phyloP scores from a whole-genome alignment of 768 basidiomycete genomes.

The Ephemerocybe angulata region DNA sequence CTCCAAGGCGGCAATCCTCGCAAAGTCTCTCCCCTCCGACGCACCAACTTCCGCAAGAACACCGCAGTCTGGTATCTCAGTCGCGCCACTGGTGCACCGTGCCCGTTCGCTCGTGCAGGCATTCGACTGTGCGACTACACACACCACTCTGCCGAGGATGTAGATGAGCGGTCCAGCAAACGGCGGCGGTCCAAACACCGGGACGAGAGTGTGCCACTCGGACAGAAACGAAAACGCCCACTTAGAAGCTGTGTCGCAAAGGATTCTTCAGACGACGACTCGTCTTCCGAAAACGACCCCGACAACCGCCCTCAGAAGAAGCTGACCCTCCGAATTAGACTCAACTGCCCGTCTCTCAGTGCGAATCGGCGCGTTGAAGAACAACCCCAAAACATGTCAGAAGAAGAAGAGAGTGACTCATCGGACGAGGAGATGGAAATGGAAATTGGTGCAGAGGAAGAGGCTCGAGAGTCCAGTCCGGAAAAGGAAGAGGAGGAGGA shows the following conservation, averaged over 20 bases:
- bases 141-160: conserved; percentile 41
- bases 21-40: conserved; percentile 36
- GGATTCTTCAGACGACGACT: conserved; percentile 20
- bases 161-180: conserved; percentile 23
- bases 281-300: conserved; percentile 35
- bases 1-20: conserved; percentile 63
- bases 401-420: conserved; percentile 33
- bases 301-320: conserved; percentile 58
- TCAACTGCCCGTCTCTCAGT: conserved; percentile 28
- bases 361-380: conserved; percentile 6
- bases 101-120: conserved; percentile 72
- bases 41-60: conserved; percentile 73
- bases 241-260: conserved; percentile 34
- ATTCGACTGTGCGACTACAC: conserved; percentile 68
- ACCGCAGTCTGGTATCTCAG: conserved; percentile 82
- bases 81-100: conserved; percentile 68
- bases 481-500: conserved; percentile 31
- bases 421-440: conserved; percentile 42
- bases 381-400: conserved; percentile 23
- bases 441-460: conserved; percentile 30
- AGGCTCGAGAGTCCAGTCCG: background rate
- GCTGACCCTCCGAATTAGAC: conserved; percentile 62
- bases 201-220: conserved; percentile 24
- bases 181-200: conserved; percentile 15
- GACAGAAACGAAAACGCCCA: conserved; percentile 43